Evolutionary conservation across 2,329 filamentous ascomycete genomes (phyloP).

Genomic region (Aspergillus sp.): DNA sequence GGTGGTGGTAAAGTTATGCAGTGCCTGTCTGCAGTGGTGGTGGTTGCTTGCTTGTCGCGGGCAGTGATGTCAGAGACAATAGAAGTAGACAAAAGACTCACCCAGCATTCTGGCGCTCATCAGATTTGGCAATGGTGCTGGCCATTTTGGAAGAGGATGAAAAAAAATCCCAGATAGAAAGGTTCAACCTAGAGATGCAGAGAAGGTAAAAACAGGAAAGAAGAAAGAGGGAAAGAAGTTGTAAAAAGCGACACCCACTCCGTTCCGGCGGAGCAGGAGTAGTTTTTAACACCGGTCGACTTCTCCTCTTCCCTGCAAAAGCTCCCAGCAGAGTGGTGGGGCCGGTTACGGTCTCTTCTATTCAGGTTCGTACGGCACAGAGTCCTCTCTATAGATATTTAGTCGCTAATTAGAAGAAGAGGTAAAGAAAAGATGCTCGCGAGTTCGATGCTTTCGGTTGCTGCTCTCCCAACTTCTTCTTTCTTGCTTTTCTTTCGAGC

Average conservation of each 20-base stretch:
- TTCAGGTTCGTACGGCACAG: too few relatives aligned
- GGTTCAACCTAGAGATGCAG: conserved; percentile 1
- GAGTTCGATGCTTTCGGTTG: too few relatives aligned
- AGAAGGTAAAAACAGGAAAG: conserved; percentile 16
- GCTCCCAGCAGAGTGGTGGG: neutral
- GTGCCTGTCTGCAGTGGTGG: too few relatives aligned
- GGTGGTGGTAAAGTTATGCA: too few relatives aligned
- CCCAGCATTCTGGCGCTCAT: conserved; percentile 45
- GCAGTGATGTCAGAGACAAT: conserved; percentile 33
- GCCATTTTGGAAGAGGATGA: conserved; percentile 34
- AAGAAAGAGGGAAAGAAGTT: conserved; percentile 10
- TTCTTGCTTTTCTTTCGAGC: too few relatives aligned
- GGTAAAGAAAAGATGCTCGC: neutral
- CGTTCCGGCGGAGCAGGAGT: conserved; percentile 25
- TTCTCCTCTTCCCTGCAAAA: too few relatives aligned
- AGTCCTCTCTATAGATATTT: too few relatives aligned
- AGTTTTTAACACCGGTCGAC: conserved; percentile 22
- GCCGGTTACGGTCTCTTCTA: conserved; percentile 3
- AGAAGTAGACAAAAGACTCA: conserved; percentile 32
- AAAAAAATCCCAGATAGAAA: conserved; percentile 1
- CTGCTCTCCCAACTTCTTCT: too few relatives aligned
- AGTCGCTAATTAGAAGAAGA: neutral
- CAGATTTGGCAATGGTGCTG: conserved; percentile 43
- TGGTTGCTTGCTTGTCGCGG: conserved; percentile 6
- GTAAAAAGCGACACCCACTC: conserved; percentile 4